Percentiles rank a stretch among this genome's conserved stretches.
Evolutionary conservation across 2,329 filamentous ascomycete genomes (phyloP).

Genomic region (Colletotrichum incanum): DNA sequence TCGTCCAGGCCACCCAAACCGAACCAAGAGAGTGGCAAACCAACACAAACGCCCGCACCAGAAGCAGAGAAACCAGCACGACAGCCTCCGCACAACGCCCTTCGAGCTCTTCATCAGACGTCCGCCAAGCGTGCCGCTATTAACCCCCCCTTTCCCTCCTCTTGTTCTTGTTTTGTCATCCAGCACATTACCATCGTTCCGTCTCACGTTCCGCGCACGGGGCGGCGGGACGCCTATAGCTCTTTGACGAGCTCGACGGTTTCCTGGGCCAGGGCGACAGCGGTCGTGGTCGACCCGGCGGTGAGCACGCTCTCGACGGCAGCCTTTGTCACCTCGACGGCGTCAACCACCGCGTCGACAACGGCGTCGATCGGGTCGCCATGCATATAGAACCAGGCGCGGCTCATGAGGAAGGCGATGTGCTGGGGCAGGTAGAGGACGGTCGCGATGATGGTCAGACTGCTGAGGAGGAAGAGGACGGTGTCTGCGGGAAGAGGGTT

Average conservation of each 20-base stretch:
- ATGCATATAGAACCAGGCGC: slow-evolving; percentile 95
- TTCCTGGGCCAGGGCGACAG: slow-evolving; percentile 44
- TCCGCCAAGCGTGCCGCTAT: slow-evolving; percentile 25
- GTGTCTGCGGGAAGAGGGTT: slow-evolving; percentile 74
- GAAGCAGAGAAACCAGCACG: slow-evolving; percentile 7
- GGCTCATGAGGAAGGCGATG: slow-evolving; percentile 83
- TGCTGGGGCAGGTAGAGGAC: slow-evolving; percentile 96
- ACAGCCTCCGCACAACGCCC: slow-evolving; percentile 27
- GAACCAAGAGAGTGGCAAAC: slow-evolving; percentile 19
- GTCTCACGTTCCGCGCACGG: background rate
- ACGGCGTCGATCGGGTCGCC: slow-evolving; percentile 77
- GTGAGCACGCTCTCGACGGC: slow-evolving; percentile 54
- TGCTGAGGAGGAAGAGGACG: slow-evolving; percentile 89
- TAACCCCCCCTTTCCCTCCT: background rate
- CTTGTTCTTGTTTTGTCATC: slow-evolving; percentile 3
- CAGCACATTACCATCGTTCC: slow-evolving; percentile 27
- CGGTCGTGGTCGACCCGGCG: slow-evolving; percentile 32
- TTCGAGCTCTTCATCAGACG: slow-evolving; percentile 42
- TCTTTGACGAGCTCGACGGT: slow-evolving; percentile 54
- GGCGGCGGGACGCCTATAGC: slow-evolving; percentile 48
- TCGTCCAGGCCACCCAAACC: slow-evolving; percentile 44
- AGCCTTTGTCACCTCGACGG: slow-evolving; percentile 63
- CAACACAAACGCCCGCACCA: slow-evolving; percentile 24
- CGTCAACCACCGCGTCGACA: slow-evolving; percentile 78
- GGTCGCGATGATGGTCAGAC: slow-evolving; percentile 87